phyloP scores from a whole-genome alignment of 108 stramenopile genomes.

The Nannochloropsis gaditana region DNA sequence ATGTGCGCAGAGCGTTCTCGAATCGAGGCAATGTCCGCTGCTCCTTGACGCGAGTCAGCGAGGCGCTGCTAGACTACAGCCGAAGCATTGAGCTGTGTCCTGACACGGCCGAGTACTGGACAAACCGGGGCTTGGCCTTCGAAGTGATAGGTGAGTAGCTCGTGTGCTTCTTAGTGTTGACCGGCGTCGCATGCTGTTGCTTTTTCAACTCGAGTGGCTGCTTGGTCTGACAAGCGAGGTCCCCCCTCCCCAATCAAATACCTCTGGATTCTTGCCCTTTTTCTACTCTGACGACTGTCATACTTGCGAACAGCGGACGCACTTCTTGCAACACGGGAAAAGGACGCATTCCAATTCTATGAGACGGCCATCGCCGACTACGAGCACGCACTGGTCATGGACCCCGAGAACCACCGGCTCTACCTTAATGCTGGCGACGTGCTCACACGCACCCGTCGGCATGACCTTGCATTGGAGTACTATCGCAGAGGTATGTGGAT shows the following conservation, averaged over 20 bases:
- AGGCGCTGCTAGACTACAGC: slow-evolving; percentile 17
- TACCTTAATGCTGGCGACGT: not conserved
- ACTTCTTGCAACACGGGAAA: not conserved
- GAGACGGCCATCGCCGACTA: slow-evolving; percentile 12
- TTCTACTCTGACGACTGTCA: too few species aligned
- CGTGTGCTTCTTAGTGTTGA: too few species aligned
- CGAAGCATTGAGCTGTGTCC: not conserved
- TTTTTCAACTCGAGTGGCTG: too few species aligned
- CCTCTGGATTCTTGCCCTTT: too few species aligned
- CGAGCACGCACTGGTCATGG: not conserved
- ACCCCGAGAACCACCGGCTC: slow-evolving; percentile 8
- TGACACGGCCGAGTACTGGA: not conserved
- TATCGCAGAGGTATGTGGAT: not conserved
- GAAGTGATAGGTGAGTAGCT: not conserved
- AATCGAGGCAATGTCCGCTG: slow-evolving; percentile 8
- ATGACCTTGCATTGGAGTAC: not conserved
- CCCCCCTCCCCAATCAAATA: too few species aligned
- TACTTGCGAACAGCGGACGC: not conserved
- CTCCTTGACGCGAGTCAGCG: not conserved
- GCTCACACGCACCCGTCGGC: not conserved
- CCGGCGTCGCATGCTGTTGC: too few species aligned
- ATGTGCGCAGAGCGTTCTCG: not conserved
- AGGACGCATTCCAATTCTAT: not conserved
- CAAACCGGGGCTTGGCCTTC: slow-evolving; percentile 12
- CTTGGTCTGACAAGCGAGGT: too few species aligned